Conservation (phyloP, 164 flowering plant genomes). For the Chloranthus sessilifolius region DNA sequence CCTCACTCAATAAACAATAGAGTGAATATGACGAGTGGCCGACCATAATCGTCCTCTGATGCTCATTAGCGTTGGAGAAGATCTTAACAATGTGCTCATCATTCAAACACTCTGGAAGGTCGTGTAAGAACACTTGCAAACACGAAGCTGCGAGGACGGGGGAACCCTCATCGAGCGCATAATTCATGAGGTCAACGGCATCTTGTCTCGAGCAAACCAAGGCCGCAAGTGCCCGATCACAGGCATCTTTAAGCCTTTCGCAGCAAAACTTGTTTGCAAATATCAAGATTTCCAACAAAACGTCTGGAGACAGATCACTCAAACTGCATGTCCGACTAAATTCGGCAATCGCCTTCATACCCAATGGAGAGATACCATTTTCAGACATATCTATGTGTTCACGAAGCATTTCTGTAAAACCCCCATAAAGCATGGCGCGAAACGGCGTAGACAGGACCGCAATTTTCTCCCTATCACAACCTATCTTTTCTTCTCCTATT, state of each 20-base stretch:
- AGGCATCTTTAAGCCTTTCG: slow-evolving; percentile 82
- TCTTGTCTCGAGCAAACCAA: slow-evolving; percentile 67
- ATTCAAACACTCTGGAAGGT: slow-evolving; percentile 72
- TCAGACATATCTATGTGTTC: slow-evolving; percentile 81
- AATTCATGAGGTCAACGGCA: slow-evolving; percentile 76
- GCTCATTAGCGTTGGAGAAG: slow-evolving; percentile 37
- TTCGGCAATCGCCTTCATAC: slow-evolving; percentile 58
- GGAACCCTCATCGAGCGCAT: slow-evolving; percentile 69
- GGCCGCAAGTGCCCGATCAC: slow-evolving; percentile 84
- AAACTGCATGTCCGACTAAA: slow-evolving; percentile 65
- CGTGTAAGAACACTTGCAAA: slow-evolving; percentile 71
- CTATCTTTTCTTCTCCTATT: slow-evolving; percentile 61
- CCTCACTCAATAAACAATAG: slow-evolving; percentile 78
- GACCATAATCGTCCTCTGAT: slow-evolving; percentile 57
- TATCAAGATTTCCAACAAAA: slow-evolving; percentile 68
- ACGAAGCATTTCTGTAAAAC: slow-evolving; percentile 64
- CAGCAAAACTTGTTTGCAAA: slow-evolving; percentile 92
- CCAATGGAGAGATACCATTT: slow-evolving; percentile 62
- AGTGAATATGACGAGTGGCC: slow-evolving; percentile 80
- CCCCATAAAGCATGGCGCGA: slow-evolving; percentile 88
- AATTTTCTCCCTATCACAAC: slow-evolving; percentile 72
- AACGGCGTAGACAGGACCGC: slow-evolving; percentile 80
- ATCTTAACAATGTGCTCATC: slow-evolving; percentile 62
- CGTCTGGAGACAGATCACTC: slow-evolving; percentile 43
- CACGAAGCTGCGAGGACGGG: slow-evolving; percentile 89